Conservation (phyloP, 176 grass and related monocot genomes). For the Hsuehochloa calcarea region DNA sequence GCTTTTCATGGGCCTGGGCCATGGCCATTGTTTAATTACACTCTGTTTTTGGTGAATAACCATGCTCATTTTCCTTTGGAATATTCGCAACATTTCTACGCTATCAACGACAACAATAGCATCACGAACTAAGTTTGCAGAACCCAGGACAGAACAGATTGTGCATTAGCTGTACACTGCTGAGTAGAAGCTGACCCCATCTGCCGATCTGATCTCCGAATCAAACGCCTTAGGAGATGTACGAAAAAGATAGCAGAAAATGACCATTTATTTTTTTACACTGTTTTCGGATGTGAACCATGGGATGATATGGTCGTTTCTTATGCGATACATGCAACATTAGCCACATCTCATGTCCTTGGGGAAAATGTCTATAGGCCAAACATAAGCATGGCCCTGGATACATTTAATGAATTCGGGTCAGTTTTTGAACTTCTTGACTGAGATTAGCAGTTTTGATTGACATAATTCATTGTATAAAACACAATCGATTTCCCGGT, state of each 20-base stretch:
- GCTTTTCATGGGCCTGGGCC: neutral
- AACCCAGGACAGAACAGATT: neutral
- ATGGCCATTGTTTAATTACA: no score
- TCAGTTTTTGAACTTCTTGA: neutral
- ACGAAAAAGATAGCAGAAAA: neutral
- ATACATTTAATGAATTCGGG: neutral
- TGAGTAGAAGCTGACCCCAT: neutral
- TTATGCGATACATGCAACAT: neutral
- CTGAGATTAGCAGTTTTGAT: neutral
- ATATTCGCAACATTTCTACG: neutral
- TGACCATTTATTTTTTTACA: neutral
- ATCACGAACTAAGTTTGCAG: neutral
- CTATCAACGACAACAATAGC: neutral
- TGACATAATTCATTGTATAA: neutral
- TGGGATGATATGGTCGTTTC: neutral
- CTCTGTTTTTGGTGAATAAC: neutral
- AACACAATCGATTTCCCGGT: neutral
- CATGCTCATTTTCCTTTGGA: neutral
- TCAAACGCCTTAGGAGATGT: neutral
- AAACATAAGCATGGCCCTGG: neutral
- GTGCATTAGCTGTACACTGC: no score
- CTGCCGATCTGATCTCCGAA: no score
- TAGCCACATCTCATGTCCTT: neutral
- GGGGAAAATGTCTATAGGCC: neutral
- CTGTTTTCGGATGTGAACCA: neutral